These are phyloP conservation scores for Saccharomycopsis hybrid DNA, from an alignment of 1,139 yeast genomes.

Conservation along the genomic window DNA sequence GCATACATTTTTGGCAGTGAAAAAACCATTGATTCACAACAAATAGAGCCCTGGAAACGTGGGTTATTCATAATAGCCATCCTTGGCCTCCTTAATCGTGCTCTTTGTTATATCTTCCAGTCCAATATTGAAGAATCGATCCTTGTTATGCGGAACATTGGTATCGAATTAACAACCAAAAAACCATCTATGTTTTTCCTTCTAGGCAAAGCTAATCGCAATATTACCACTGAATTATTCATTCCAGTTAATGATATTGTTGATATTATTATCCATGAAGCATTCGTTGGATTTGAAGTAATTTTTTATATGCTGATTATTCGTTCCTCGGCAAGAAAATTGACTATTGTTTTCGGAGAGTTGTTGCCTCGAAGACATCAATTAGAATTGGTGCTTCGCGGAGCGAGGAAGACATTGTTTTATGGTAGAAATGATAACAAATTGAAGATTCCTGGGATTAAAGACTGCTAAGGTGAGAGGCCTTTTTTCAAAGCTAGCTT, in stretches of 20 bases:
- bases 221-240: conserved; percentile 27
- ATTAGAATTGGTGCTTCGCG: conserved; percentile 36
- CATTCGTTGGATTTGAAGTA: conserved; percentile 50
- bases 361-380: conserved; percentile 41
- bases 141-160: conserved; percentile 28
- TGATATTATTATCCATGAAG: conserved; percentile 56
- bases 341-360: conserved; percentile 43
- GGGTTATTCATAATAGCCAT: neutral
- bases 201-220: neutral
- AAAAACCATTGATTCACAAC: too few species aligned
- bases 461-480: neutral
- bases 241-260: conserved; percentile 43
- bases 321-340: conserved; percentile 31
- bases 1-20: too few species aligned
- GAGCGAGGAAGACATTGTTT: conserved; percentile 30
- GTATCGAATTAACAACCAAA: conserved; percentile 27
- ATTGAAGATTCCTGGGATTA: conserved; percentile 11
- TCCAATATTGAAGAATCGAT: conserved; percentile 23
- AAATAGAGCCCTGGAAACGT: too few species aligned
- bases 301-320: conserved; percentile 46
- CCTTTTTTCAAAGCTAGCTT: neutral
- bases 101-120: conserved; percentile 16
- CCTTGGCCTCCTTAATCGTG: conserved; percentile 3
- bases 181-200: conserved; percentile 1
- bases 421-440: conserved; percentile 22